These are phyloP conservation scores for Ogataea nitratoaversa DNA, from an alignment of 805 yeast species.

Conservation along the genomic window DNA sequence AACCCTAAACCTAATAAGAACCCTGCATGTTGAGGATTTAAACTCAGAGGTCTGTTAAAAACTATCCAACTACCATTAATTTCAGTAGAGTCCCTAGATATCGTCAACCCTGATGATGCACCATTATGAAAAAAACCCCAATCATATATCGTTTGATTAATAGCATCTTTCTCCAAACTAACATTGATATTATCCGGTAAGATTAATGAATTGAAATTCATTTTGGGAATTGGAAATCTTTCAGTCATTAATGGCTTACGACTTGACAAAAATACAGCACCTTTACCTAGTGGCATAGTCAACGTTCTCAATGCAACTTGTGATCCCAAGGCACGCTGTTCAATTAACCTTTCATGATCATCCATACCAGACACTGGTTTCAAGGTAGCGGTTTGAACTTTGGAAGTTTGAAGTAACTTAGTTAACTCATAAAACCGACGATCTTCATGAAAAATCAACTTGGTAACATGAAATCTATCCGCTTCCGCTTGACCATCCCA, in stretches of 20 bases:
- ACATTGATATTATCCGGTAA: slow-evolving; percentile 63
- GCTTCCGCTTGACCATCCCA: slow-evolving; percentile 73
- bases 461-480: slow-evolving; percentile 63
- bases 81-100: slow-evolving; percentile 63
- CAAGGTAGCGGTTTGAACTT: slow-evolving; percentile 50
- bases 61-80: slow-evolving; percentile 89
- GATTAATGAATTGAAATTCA: slow-evolving; percentile 64
- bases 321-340: slow-evolving; percentile 55
- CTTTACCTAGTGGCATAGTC: slow-evolving; percentile 74
- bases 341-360: slow-evolving; percentile 53
- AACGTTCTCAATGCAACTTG: slow-evolving; percentile 67
- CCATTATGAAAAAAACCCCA: slow-evolving; percentile 96
- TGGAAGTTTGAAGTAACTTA: slow-evolving; percentile 64
- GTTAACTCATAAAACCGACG: slow-evolving; percentile 76
- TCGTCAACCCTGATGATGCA: slow-evolving; percentile 74
- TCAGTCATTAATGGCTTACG: slow-evolving; percentile 80
- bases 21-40: slow-evolving; percentile 89
- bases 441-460: slow-evolving; percentile 70
- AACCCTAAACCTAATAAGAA: slow-evolving; percentile 88
- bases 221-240: slow-evolving; percentile 70
- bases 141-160: slow-evolving; percentile 46
- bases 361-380: slow-evolving; percentile 34
- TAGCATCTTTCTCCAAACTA: slow-evolving; percentile 48
- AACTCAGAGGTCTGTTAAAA: slow-evolving; percentile 68
- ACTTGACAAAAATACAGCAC: slow-evolving; percentile 64